A percentile compares a stretch with the other conserved stretches of the same genome.
Conservation (phyloP, 2,329 filamentous ascomycete species). For the Monilinia fructigena region DNA sequence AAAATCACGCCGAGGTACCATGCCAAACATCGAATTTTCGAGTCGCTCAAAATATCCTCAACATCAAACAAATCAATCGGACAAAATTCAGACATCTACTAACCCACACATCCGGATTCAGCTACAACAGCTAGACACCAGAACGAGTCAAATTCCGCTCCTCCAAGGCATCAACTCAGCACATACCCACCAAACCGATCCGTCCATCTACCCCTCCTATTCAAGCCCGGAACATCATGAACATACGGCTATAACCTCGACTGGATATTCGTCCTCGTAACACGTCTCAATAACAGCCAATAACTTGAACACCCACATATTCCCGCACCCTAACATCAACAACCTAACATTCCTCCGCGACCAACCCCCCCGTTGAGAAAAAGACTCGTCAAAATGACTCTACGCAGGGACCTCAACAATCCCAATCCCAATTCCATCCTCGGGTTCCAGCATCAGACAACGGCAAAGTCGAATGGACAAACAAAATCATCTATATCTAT, state of each 20-base stretch:
- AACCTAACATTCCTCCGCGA: constrained; percentile 23
- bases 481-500: not conserved
- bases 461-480: not conserved
- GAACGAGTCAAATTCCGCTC: not conserved
- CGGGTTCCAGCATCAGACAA: not conserved
- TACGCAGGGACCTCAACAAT: not conserved
- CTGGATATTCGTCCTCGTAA: constrained; percentile 52
- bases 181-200: not conserved
- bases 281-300: constrained; percentile 39
- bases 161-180: not conserved
- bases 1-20: constrained; percentile 36
- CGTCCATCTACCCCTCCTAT: constrained; percentile 49
- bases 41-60: not conserved
- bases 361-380: not conserved
- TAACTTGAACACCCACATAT: constrained; percentile 23
- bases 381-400: constrained; percentile 15
- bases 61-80: too few species aligned
- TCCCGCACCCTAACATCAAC: constrained; percentile 23
- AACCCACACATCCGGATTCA: constrained; percentile 33
- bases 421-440: not conserved
- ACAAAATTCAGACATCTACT: constrained; percentile 30
- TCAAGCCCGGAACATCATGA: constrained; percentile 62
- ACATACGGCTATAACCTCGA: constrained; percentile 55
- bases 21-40: not conserved
- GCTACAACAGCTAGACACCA: constrained; percentile 26